Conservation (phyloP, 371 early-diverging fungal species). For the Blakeslea trispora region DNA sequence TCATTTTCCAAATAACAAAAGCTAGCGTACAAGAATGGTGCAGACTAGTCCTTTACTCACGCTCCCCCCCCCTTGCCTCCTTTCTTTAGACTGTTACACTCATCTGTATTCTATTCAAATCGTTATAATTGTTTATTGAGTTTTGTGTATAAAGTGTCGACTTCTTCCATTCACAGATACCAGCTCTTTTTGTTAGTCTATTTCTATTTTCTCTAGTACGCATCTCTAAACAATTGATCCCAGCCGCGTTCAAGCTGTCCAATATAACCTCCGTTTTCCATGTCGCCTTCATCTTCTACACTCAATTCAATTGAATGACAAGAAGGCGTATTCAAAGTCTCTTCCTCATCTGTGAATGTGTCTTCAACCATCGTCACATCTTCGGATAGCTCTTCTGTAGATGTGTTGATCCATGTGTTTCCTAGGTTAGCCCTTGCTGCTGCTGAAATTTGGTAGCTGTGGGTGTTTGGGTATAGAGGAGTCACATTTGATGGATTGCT, state of each 20-base stretch:
- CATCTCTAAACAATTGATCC: not conserved
- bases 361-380: conserved; percentile 12
- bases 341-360: conserved; percentile 12
- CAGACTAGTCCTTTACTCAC: no score
- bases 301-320: conserved; percentile 5
- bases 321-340: conserved; percentile 9
- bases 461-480: not conserved
- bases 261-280: conserved; percentile 1
- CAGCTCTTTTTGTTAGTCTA: no score
- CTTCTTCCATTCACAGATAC: no score
- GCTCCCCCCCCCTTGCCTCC: no score
- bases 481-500: not conserved
- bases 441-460: not conserved
- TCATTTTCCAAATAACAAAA: no score
- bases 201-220: not conserved
- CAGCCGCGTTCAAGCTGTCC: conserved; percentile 8
- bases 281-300: conserved; percentile 1
- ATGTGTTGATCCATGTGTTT: not conserved
- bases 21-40: no score
- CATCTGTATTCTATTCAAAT: no score
- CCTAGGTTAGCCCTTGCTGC: not conserved
- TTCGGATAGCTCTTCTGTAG: not conserved
- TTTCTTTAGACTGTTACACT: no score
- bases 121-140: no score
- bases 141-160: no score